phyloP scores from a whole-genome alignment of 352 stramenopile species.

The Globisporangium uncinulatum region DNA sequence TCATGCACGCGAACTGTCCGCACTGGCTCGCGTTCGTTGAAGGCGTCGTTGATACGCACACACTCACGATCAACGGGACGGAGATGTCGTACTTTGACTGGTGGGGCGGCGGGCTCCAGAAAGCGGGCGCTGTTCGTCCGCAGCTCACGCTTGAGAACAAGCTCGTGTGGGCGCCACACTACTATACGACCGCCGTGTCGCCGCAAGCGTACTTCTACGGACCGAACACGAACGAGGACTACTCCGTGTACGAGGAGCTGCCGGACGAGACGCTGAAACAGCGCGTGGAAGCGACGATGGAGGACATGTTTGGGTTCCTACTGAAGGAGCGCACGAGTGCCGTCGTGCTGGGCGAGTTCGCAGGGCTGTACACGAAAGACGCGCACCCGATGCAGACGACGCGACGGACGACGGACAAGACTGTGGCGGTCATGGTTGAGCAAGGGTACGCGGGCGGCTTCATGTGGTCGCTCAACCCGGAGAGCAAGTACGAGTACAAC shows the following conservation, averaged over 20 bases:
- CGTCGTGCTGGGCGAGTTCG: slow-evolving; percentile 45
- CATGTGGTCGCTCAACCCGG: slow-evolving; percentile 56
- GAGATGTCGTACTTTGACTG: slow-evolving; percentile 73
- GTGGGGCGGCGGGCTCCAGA: slow-evolving; percentile 72
- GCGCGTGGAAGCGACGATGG: slow-evolving; percentile 22
- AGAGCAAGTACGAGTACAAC: slow-evolving; percentile 75
- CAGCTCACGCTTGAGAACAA: slow-evolving; percentile 64
- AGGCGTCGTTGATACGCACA: slow-evolving; percentile 45
- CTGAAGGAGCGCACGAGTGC: slow-evolving; percentile 10
- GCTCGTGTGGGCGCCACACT: slow-evolving; percentile 76
- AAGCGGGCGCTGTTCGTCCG: slow-evolving; percentile 35
- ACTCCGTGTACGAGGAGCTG: slow-evolving; percentile 33
- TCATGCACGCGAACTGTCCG: slow-evolving; percentile 69
- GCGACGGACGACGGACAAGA: slow-evolving; percentile 38
- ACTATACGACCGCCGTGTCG: slow-evolving; percentile 74
- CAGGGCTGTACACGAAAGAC: slow-evolving; percentile 47
- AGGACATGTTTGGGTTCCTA: slow-evolving; percentile 38
- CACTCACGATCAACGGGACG: slow-evolving; percentile 35
- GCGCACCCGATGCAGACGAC: slow-evolving; percentile 39
- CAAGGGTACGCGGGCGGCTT: slow-evolving; percentile 45
- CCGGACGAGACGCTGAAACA: slow-evolving; percentile 16
- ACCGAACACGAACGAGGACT: slow-evolving; percentile 38
- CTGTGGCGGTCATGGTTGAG: slow-evolving; percentile 38
- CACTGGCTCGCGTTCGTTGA: slow-evolving; percentile 80
- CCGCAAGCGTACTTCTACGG: slow-evolving; percentile 77